These are phyloP conservation scores for Wallemia mellicola DNA, from an alignment of 1,284 basidiomycete genomes.

Conservation along the genomic window DNA sequence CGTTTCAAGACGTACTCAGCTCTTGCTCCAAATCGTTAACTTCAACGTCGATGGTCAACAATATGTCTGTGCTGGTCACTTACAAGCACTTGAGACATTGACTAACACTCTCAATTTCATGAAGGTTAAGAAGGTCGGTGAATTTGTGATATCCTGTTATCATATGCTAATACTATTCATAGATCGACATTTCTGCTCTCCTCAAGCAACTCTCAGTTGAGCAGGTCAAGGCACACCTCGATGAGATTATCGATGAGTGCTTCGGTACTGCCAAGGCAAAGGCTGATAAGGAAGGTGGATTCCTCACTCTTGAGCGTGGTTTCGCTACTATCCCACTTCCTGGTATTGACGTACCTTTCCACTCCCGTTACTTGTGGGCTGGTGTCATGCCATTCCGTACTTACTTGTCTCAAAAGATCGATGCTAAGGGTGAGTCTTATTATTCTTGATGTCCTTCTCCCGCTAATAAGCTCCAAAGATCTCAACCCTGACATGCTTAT, in stretches of 20 bases:
- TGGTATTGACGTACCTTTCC: conserved; percentile 97
- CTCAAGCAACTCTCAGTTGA: conserved; percentile 10
- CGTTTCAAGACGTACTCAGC: conserved; percentile 42
- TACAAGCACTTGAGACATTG: conserved; percentile 68
- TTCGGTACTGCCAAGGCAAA: conserved; percentile 40
- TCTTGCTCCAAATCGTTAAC: conserved; percentile 83
- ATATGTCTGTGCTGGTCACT: conserved; percentile 93
- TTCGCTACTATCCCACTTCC: conserved; percentile 87
- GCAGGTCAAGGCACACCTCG: conserved; percentile 65
- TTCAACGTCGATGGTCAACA: conserved; percentile 93
- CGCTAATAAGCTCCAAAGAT: too few species aligned
- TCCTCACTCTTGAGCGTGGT: conserved; percentile 79
- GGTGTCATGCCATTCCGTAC: conserved; percentile 91
- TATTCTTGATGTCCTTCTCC: too few species aligned
- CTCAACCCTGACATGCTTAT: conserved; percentile 75
- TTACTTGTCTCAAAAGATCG: conserved; percentile 92
- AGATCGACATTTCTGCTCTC: conserved; percentile 74
- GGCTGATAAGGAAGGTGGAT: conserved; percentile 49
- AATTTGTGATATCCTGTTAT: too few species aligned
- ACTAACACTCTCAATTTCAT: conserved; percentile 90
- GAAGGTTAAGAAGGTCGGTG: conserved; percentile 49
- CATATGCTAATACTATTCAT: too few species aligned
- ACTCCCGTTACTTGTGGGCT: conserved; percentile 92
- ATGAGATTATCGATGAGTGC: conserved; percentile 63
- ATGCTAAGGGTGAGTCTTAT: conserved; percentile 20